Base-by-base conservation (phyloP, 2,329 filamentous ascomycete genomes). In the Apiospora koreana region DNA sequence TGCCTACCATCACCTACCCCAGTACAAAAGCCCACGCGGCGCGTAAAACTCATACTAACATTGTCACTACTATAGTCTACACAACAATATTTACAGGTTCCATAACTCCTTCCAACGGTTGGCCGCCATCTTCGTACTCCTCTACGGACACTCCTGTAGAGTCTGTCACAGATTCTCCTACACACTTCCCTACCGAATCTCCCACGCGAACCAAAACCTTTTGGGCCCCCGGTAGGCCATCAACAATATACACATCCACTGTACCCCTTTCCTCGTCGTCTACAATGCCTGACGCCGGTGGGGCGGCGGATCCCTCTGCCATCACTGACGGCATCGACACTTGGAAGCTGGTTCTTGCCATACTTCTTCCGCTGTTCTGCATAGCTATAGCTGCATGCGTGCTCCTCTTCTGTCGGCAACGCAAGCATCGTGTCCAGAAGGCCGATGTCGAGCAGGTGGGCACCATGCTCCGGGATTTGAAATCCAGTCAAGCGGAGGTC, bases 391-490 rank as follows among this genome's bases (percentile, higher is more conserved):
- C n/a, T 25, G 50, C 28, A 3, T 66, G 46, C 5, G 8, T 14
- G 16, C 68, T 62, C 69, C 38, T 70, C 41, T 67, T 31, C 23
- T 64, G 23, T 28, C 65, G 69, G 1, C 50, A 70, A 28, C 69
- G 65, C 25, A 45, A 31, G 16, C 41, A 68, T 12, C 18, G 31
- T 10, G 7, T 5, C 25, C 18, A 43, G n/a, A 58, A 48, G 69
- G 23, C 18, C 38, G 48, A 70, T 7, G 21, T 65, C 1, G 69
- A 70, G 48, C 18, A 64, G 18, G 45, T 70, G 38, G 69, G 69
- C 31, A 68, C 48, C 41, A 70, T 70, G 69, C 45, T 70, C 42
- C 5, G 64, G 18, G 69, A 68, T 10, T 43, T 70, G 25, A 50
- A 31, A 14, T 18, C 48, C 18, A 64, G 48, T 28, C 12, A 23